phyloP scores from a whole-genome alignment of 441 rosid species.

The Euphorbia celastroides region DNA sequence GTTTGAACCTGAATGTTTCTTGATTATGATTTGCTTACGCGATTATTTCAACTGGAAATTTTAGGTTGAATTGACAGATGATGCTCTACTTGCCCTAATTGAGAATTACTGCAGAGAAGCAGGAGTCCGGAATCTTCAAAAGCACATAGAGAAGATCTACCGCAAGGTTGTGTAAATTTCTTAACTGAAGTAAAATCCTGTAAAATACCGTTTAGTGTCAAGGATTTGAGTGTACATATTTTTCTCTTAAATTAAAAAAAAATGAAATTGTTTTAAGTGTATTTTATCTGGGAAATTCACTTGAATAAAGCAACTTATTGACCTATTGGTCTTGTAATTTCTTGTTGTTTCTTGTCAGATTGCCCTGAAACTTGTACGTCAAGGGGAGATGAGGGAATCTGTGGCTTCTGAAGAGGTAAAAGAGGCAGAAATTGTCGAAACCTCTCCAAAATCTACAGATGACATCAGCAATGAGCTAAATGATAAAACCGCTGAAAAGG shows the following conservation, averaged over 20 bases:
- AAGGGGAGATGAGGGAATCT: slow-evolving; percentile 47
- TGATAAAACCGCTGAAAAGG: slow-evolving; percentile 22
- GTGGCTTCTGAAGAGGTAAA: slow-evolving; percentile 27
- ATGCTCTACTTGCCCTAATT: slow-evolving; percentile 84
- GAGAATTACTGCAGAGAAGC: slow-evolving; percentile 99
- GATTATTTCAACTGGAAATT: background rate
- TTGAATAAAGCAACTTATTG: background rate
- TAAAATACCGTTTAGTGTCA: background rate
- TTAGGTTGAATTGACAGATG: slow-evolving; percentile 93
- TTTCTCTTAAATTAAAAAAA: background rate
- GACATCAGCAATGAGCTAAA: slow-evolving; percentile 21
- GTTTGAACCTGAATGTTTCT: background rate
- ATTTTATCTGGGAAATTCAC: no score
- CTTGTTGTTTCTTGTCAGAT: slow-evolving; percentile 43
- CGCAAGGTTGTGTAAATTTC: slow-evolving; percentile 62
- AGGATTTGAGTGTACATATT: background rate
- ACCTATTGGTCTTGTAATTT: slow-evolving; percentile 1
- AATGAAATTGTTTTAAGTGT: background rate
- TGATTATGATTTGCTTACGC: background rate
- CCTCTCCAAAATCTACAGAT: slow-evolving; percentile 31
- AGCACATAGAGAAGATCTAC: slow-evolving; percentile 96
- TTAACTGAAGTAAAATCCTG: background rate
- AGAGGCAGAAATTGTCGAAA: slow-evolving; percentile 26
- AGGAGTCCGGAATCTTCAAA: slow-evolving; percentile 98
- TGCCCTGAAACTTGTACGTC: slow-evolving; percentile 84